Conservation (phyloP, 2,329 filamentous ascomycete species). For the Macroventuria anomochaeta region DNA sequence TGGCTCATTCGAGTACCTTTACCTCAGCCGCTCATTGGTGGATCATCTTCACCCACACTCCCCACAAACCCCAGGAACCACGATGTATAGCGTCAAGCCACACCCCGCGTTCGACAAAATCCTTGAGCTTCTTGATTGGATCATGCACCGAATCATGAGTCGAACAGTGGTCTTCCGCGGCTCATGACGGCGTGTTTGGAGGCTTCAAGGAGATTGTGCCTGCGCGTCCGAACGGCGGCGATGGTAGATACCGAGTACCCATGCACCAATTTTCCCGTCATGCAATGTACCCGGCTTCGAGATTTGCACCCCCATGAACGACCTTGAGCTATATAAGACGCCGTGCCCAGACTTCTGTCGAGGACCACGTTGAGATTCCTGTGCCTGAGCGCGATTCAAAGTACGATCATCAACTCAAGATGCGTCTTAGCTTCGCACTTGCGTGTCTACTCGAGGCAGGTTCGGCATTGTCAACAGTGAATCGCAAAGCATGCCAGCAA, state of each 20-base stretch:
- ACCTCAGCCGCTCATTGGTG: slow-evolving; percentile 24
- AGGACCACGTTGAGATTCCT: no score
- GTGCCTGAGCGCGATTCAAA: background rate
- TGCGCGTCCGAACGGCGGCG: background rate
- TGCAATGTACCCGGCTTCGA: background rate
- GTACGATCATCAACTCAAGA: background rate
- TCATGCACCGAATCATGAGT: background rate
- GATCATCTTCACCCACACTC: slow-evolving; percentile 25
- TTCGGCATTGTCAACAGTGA: slow-evolving; percentile 23
- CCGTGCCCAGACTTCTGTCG: background rate
- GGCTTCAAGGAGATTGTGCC: slow-evolving; percentile 5
- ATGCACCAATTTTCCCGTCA: slow-evolving; percentile 6
- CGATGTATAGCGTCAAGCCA: slow-evolving; percentile 9
- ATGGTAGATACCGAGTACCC: background rate
- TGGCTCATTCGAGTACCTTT: background rate
- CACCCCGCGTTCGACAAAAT: slow-evolving; percentile 23
- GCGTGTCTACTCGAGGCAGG: slow-evolving; percentile 23
- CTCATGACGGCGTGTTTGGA: slow-evolving; percentile 1
- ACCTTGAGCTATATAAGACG: slow-evolving; percentile 3
- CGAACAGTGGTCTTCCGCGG: background rate
- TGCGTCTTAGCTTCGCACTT: slow-evolving; percentile 20
- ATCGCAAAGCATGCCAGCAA: slow-evolving; percentile 45
- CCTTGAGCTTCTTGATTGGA: slow-evolving; percentile 10
- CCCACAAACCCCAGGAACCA: slow-evolving; percentile 22
- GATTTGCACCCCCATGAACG: no score